Percentiles rank a stretch among this genome's conserved stretches.
These are phyloP conservation scores for Paramecium tetraurelia DNA, from an alignment of 73 alveolate genomes.

Conservation along the genomic window DNA sequence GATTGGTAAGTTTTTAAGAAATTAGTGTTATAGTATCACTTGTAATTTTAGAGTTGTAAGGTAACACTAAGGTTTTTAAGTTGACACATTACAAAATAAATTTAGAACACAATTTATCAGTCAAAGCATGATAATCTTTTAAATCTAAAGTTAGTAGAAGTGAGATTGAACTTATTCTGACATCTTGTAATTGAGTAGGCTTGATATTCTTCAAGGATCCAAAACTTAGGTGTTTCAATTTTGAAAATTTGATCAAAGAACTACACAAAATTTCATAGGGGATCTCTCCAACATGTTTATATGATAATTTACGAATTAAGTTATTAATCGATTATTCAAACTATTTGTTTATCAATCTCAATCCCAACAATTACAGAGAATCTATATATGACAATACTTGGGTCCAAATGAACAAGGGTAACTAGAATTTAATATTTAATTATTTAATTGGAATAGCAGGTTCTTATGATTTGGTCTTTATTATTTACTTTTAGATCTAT, in stretches of 20 bases:
- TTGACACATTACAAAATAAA: background rate
- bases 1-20: background rate
- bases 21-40: background rate
- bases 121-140: background rate
- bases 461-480: background rate
- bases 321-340: background rate
- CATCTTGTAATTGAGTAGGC: background rate
- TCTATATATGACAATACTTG: background rate
- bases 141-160: background rate
- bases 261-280: background rate
- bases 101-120: background rate
- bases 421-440: background rate
- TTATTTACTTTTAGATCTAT: background rate
- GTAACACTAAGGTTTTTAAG: background rate
- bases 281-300: background rate
- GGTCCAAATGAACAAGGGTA: background rate
- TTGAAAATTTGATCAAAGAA: background rate
- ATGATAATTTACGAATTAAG: background rate
- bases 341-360: background rate
- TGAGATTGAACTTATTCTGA: background rate
- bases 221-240: background rate
- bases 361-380: background rate
- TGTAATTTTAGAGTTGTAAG: conserved; percentile 12
- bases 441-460: background rate
- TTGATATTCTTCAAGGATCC: background rate